Evolutionary conservation across 2,329 filamentous ascomycete species (phyloP).

Genomic region (Coniella lustricola): DNA sequence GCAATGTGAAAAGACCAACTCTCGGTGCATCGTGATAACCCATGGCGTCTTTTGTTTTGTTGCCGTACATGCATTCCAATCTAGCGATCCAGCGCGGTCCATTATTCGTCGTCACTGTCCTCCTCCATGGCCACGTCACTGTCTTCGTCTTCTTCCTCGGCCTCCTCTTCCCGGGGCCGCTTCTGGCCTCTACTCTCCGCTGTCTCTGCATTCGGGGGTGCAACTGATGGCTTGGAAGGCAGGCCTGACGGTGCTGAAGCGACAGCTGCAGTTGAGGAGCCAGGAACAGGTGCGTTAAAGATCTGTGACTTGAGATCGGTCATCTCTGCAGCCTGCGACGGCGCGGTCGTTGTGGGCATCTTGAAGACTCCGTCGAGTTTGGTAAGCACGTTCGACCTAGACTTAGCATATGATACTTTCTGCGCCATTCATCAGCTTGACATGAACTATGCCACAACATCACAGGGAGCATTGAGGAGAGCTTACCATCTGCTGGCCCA

Average conservation of each 20-base stretch:
- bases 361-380: slow-evolving; percentile 90
- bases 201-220: slow-evolving; percentile 44
- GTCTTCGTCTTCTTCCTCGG: slow-evolving; percentile 56
- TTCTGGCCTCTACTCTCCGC: slow-evolving; percentile 59
- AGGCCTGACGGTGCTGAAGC: slow-evolving; percentile 31
- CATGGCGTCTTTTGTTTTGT: background rate
- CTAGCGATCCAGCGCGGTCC: slow-evolving; percentile 1
- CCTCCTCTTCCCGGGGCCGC: slow-evolving; percentile 62
- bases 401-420: slow-evolving; percentile 88
- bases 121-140: slow-evolving; percentile 62
- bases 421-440: slow-evolving; percentile 30
- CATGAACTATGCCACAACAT: background rate
- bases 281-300: slow-evolving; percentile 61
- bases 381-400: slow-evolving; percentile 78
- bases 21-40: background rate
- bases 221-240: slow-evolving; percentile 42
- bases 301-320: slow-evolving; percentile 75
- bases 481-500: slow-evolving; percentile 77
- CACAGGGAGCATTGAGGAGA: background rate
- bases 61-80: background rate
- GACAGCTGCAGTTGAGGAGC: slow-evolving; percentile 35
- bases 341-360: slow-evolving; percentile 49
- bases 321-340: slow-evolving; percentile 49
- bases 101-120: slow-evolving; percentile 63
- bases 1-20: slow-evolving; percentile 32